A percentile compares a stretch with the other conserved stretches of the same genome.
Evolutionary conservation across 768 basidiomycete genomes (phyloP).

Genomic region (Lactarius quietus): DNA sequence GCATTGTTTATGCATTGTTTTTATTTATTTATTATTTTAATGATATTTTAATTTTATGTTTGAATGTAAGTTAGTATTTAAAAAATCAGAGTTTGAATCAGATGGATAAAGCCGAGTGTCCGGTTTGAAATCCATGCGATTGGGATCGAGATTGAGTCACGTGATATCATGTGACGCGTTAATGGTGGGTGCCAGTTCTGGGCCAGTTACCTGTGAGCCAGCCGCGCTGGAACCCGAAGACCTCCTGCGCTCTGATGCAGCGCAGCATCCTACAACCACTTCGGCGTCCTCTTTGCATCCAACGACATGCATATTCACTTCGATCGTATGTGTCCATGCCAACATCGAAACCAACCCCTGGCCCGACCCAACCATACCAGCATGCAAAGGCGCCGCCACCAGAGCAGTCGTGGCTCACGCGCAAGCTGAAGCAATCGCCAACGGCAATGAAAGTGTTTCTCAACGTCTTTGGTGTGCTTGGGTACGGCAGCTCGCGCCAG

Average conservation of each 20-base stretch:
- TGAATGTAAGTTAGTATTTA: too few species aligned
- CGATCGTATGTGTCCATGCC: conserved; percentile 5
- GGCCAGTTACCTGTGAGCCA: too few species aligned
- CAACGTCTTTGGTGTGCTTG: conserved; percentile 23
- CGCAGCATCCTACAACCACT: conserved; percentile 7
- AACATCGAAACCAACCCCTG: conserved; percentile 4
- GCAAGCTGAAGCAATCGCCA: conserved; percentile 24
- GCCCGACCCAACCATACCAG: conserved; percentile 23
- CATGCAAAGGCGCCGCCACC: conserved; percentile 17
- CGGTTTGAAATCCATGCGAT: too few species aligned
- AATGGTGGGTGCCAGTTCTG: too few species aligned
- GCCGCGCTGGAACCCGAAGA: background rate
- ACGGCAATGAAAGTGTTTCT: conserved; percentile 21
- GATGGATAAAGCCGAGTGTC: too few species aligned
- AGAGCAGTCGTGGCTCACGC: conserved; percentile 26
- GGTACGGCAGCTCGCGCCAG: conserved; percentile 22
- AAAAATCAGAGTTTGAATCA: too few species aligned
- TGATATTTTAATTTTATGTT: too few species aligned
- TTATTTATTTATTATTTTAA: too few species aligned
- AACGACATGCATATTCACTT: background rate
- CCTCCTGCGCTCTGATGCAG: conserved; percentile 10
- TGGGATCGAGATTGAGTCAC: too few species aligned
- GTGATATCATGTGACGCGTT: too few species aligned
- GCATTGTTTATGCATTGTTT: too few species aligned
- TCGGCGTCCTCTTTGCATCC: conserved; percentile 2